phyloP scores from a whole-genome alignment of 1,284 basidiomycete genomes.

The Apiotrichum veenhuisii region DNA sequence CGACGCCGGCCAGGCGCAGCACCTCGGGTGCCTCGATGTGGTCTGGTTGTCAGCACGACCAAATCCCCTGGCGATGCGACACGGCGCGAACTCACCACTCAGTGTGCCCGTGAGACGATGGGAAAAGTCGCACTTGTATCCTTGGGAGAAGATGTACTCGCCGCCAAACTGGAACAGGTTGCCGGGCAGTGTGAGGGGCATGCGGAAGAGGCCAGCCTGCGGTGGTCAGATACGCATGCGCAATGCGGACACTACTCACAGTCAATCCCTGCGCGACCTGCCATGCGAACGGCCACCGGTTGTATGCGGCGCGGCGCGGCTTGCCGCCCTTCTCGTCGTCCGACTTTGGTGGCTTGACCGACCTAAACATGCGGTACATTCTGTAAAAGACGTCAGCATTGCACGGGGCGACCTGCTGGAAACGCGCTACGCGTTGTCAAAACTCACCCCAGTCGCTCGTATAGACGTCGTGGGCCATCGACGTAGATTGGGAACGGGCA shows the following conservation, averaged over 20 bases:
- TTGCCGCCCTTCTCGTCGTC: conserved; percentile 17
- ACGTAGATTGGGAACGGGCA: conserved; percentile 38
- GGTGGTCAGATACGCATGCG: too few relatives aligned
- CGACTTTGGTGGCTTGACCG: conserved; percentile 40
- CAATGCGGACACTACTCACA: too few relatives aligned
- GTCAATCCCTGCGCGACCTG: conserved; percentile 36
- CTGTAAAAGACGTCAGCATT: conserved; percentile 40
- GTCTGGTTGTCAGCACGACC: conserved; percentile 16
- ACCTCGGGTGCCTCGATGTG: conserved; percentile 47
- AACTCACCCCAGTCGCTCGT: neutral
- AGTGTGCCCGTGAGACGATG: conserved; percentile 24
- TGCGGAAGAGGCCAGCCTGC: conserved; percentile 38
- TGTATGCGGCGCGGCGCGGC: conserved; percentile 29
- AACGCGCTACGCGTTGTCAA: conserved; percentile 41
- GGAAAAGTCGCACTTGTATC: conserved; percentile 42
- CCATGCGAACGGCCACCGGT: conserved; percentile 31
- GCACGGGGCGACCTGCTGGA: conserved; percentile 43
- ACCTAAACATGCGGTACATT: conserved; percentile 41
- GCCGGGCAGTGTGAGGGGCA: conserved; percentile 41
- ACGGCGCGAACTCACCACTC: conserved; percentile 18
- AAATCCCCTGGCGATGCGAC: conserved; percentile 32
- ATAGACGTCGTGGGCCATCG: conserved; percentile 16
- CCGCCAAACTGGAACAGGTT: conserved; percentile 46
- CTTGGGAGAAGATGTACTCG: conserved; percentile 43
- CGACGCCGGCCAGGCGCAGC: neutral